Percentiles rank a stretch among this genome's conserved stretches.
These are phyloP conservation scores for Neopestalotiopsis sp. DNA, from an alignment of 2,329 filamentous ascomycete species.

Conservation along the genomic window DNA sequence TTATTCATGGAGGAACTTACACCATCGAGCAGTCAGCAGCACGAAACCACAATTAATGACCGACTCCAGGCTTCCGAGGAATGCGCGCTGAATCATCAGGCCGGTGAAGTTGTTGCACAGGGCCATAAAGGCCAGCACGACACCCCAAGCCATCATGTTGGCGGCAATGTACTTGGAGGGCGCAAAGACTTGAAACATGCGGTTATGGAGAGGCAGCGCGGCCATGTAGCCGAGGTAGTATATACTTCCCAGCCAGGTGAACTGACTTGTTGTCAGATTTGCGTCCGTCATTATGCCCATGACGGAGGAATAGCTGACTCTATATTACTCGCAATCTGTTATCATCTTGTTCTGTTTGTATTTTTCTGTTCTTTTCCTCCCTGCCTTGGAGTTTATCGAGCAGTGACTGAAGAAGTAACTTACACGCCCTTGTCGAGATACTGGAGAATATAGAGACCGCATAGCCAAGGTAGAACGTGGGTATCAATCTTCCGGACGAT, in stretches of 20 bases:
- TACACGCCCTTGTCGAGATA: conserved; percentile 16
- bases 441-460: conserved; percentile 9
- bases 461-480: conserved; percentile 8
- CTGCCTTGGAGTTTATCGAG: no score
- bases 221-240: conserved; percentile 33
- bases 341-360: no score
- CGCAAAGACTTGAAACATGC: conserved; percentile 32
- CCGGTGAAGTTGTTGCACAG: conserved; percentile 33
- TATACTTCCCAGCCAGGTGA: conserved; percentile 21
- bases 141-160: conserved; percentile 25
- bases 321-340: not conserved
- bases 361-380: no score
- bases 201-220: conserved; percentile 31
- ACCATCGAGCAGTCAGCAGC: conserved; percentile 16
- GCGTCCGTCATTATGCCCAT: conserved; percentile 53
- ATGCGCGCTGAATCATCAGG: conserved; percentile 21
- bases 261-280: conserved; percentile 30
- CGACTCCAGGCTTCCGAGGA: conserved; percentile 22
- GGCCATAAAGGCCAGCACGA: conserved; percentile 20
- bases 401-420: not conserved
- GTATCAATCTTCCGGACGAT: conserved; percentile 13
- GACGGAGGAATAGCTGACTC: conserved; percentile 14
- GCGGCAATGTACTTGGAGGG: conserved; percentile 33
- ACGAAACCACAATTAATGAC: conserved; percentile 24
- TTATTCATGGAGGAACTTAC: no score